A percentile compares a stretch with the other conserved stretches of the same genome.
phyloP scores from a whole-genome alignment of 306 rosid genomes.

The Glycine latifolia region DNA sequence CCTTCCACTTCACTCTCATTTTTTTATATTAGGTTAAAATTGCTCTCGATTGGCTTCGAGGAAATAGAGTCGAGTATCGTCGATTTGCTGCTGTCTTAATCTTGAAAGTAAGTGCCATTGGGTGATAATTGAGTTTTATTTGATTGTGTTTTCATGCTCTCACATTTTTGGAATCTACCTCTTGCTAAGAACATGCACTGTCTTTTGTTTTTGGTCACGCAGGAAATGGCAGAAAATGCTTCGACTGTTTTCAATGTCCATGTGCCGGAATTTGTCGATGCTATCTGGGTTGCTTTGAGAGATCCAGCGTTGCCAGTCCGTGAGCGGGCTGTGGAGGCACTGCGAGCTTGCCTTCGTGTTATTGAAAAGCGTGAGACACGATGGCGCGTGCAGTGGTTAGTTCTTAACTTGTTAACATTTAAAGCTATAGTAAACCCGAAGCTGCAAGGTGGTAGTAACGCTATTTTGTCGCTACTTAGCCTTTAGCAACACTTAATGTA shows the following conservation, averaged over 20 bases:
- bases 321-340: slow-evolving; percentile 96
- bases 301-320: slow-evolving; percentile 92
- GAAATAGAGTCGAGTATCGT: slow-evolving; percentile 90
- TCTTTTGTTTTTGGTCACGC: slow-evolving; percentile 46
- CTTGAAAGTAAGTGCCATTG: slow-evolving; percentile 75
- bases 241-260: slow-evolving; percentile 97
- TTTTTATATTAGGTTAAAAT: slow-evolving; percentile 63
- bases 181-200: slow-evolving; percentile 1
- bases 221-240: slow-evolving; percentile 99
- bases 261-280: slow-evolving; percentile 96
- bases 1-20: slow-evolving; percentile 33
- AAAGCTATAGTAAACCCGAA: slow-evolving; percentile 7
- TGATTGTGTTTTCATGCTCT: slow-evolving; percentile 33
- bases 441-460: slow-evolving; percentile 16
- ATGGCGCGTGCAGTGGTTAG: slow-evolving; percentile 99
- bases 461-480: slow-evolving; percentile 31
- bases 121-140: neutral
- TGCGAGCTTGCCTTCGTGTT: slow-evolving; percentile 96
- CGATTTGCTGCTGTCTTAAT: slow-evolving; percentile 95
- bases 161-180: slow-evolving; percentile 7
- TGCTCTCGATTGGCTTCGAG: slow-evolving; percentile 91
- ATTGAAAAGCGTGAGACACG: slow-evolving; percentile 98
- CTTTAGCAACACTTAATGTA: slow-evolving; percentile 17
- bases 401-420: slow-evolving; percentile 37
- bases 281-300: slow-evolving; percentile 97